These are phyloP conservation scores for maize (Zea mays) DNA, from an alignment of 176 grass and related monocot genomes.

Conservation along the genomic window DNA sequence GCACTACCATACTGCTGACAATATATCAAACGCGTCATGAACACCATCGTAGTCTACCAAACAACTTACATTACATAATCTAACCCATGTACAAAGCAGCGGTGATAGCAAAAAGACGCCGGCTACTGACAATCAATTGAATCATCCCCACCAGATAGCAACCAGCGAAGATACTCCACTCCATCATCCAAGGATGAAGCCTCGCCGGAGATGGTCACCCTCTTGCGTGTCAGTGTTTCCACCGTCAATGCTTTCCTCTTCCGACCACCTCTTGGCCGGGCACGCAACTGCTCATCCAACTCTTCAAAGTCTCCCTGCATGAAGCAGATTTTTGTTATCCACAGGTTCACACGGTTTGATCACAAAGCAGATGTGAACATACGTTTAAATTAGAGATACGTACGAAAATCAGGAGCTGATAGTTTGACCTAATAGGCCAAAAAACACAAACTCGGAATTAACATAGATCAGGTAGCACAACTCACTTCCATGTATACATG, in stretches of 20 bases:
- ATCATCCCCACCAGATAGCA: conserved; percentile 24
- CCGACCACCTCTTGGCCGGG: conserved; percentile 38
- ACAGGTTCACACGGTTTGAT: background rate
- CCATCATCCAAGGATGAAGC: conserved; percentile 40
- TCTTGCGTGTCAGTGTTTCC: conserved; percentile 50
- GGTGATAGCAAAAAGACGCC: background rate
- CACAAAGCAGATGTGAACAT: background rate
- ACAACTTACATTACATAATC: background rate
- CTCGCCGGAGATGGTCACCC: conserved; percentile 31
- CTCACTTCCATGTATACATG: conserved; percentile 57
- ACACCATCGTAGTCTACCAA: background rate
- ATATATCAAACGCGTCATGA: background rate
- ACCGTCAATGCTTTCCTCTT: conserved; percentile 46
- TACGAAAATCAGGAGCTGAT: background rate
- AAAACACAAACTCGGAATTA: background rate
- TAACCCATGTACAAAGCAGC: conserved; percentile 2
- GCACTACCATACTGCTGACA: background rate
- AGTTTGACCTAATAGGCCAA: no score
- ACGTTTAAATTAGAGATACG: background rate
- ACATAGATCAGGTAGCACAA: background rate
- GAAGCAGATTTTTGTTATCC: background rate
- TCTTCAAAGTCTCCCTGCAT: conserved; percentile 52
- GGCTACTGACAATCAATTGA: background rate
- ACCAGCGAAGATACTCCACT: conserved; percentile 43
- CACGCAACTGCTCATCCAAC: conserved; percentile 32